Base-by-base conservation (phyloP, 1,284 basidiomycete genomes). In the Termitomyces sp. region DNA sequence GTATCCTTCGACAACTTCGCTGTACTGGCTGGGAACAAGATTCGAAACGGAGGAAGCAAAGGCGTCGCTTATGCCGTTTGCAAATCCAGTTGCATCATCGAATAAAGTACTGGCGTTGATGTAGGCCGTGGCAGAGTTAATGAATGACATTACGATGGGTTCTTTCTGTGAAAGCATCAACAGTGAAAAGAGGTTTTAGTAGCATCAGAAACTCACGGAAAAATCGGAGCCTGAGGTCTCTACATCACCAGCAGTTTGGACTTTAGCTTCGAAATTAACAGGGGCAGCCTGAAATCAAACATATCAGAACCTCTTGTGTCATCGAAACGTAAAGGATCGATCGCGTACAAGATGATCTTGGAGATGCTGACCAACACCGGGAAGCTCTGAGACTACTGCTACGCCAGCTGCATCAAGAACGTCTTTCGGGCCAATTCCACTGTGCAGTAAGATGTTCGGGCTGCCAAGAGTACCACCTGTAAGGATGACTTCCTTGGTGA, bases 341-440 rank as follows among this genome's bases (percentile, higher is more conserved):
- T 21, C 8, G 45, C 58, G 30, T 53, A 77, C 75, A 45, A 84
- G 64, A 66, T 88, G 85, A 65, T 90, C 86, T 66, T 86, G 83
- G 33, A 89, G 68, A 69, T 88, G 84, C 67, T 84, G 80, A 2
- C 88, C 88, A 48, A 91, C 88, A 49, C 82, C 84, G 2, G 86
- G 86, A 1, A 88, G 73, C 54, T 82, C 79, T 36, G 71, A 60
- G 24, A 65, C 54, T 1, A 74, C 67, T n/a, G 62, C 43, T 36
- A 90, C 79, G 44, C 78, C 79, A 26, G 79, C 76, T 1, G 65
- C 66, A 36, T 73, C 59, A 24, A 90, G 69, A 2, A 82, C 74
- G 28, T 77, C 76, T 46, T 67, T 67, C 2, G 84, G 83, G 1
- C 87, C 88, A 52, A 90, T 76, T 60, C 88, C 88, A 48, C 83